phyloP scores from a whole-genome alignment of 2,329 filamentous ascomycete species.

The Neodidymelliopsis sp. region DNA sequence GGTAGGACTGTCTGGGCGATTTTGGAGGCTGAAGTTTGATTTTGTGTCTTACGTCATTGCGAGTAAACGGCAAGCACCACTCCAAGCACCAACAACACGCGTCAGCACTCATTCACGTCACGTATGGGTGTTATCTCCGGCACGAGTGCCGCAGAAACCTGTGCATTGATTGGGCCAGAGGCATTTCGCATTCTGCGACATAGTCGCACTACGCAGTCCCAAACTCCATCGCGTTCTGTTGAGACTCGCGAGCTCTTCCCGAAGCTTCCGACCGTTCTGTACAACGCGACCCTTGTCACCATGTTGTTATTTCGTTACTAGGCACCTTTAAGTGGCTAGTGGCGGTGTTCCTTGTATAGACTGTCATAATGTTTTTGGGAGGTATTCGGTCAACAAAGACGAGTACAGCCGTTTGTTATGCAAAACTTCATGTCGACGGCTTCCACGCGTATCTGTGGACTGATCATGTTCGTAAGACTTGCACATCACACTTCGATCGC shows the following conservation, averaged over 20 bases:
- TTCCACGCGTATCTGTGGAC: neutral
- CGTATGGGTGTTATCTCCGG: constrained; percentile 2
- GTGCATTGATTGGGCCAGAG: neutral
- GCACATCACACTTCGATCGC: constrained; percentile 12
- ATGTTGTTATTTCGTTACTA: too few species aligned
- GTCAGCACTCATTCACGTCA: constrained; percentile 8
- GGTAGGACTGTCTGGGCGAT: neutral
- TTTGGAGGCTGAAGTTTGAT: constrained; percentile 13
- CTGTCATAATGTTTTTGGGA: too few species aligned
- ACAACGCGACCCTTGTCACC: constrained; percentile 9
- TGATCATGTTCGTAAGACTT: neutral
- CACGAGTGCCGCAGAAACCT: neutral
- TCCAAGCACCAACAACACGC: constrained; percentile 6
- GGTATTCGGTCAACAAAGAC: too few species aligned
- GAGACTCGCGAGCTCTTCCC: constrained; percentile 1
- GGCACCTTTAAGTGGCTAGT: too few species aligned
- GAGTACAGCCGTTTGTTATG: too few species aligned
- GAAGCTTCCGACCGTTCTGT: neutral
- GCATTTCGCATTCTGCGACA: neutral
- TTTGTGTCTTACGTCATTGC: constrained; percentile 10
- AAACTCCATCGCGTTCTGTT: neutral
- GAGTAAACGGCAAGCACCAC: neutral
- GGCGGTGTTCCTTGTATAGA: too few species aligned
- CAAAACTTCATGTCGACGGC: too few species aligned
- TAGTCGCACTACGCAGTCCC: neutral